A percentile compares a stretch with the other conserved stretches of the same genome.
Evolutionary conservation across 1,284 basidiomycete species (phyloP).

Genomic region (Trametes versicolor): DNA sequence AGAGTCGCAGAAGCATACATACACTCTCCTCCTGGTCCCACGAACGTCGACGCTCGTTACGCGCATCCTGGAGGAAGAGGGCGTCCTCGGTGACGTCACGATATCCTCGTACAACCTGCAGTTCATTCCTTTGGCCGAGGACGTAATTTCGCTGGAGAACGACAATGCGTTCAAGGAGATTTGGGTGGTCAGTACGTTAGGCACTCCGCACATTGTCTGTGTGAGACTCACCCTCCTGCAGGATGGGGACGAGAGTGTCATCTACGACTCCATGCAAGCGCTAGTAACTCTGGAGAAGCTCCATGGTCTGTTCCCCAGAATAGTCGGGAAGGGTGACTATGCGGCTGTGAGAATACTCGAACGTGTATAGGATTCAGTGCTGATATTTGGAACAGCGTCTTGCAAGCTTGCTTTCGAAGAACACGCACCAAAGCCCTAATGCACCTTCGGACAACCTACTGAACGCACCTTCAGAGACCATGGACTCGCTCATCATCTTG

Average conservation of each 20-base stretch:
- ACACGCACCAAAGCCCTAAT: constrained; percentile 54
- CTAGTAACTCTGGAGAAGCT: constrained; percentile 87
- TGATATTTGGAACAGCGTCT: constrained; percentile 66
- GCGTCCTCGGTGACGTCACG: constrained; percentile 89
- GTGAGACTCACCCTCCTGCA: constrained; percentile 43
- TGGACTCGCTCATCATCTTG: constrained; percentile 91
- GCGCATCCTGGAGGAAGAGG: constrained; percentile 89
- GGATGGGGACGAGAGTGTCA: constrained; percentile 94
- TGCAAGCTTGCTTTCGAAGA: constrained; percentile 74
- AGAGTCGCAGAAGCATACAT: constrained; percentile 80
- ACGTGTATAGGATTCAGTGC: neutral
- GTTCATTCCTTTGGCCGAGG: constrained; percentile 92
- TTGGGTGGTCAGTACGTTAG: constrained; percentile 73
- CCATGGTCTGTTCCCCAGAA: constrained; percentile 91
- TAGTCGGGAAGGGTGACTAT: constrained; percentile 93
- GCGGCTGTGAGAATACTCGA: constrained; percentile 71
- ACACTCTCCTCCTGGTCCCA: constrained; percentile 92
- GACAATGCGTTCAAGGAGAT: constrained; percentile 87
- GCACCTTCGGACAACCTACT: constrained; percentile 52
- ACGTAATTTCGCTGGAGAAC: constrained; percentile 89
- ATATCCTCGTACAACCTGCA: constrained; percentile 91
- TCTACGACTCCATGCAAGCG: constrained; percentile 91
- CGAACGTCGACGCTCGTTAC: constrained; percentile 87
- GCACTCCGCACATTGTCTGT: neutral
- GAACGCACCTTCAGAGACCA: constrained; percentile 58